A percentile compares a stretch with the other conserved stretches of the same genome.
Evolutionary conservation across 2,329 filamentous ascomycete species (phyloP).

Genomic region (Akanthomyces dipterigenus): DNA sequence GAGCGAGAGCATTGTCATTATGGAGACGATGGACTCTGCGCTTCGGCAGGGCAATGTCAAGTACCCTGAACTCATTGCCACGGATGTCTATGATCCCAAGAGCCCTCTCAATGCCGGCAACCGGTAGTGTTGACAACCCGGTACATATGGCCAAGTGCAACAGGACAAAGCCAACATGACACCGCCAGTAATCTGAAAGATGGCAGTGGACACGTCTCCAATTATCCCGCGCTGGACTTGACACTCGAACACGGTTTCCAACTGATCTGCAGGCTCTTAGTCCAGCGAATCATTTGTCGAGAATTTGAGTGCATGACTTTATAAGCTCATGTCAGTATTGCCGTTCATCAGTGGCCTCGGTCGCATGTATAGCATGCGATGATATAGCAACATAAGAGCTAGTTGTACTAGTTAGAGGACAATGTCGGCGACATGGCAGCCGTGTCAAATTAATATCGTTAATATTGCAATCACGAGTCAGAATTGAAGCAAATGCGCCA

Average conservation of each 20-base stretch:
- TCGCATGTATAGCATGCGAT: not conserved
- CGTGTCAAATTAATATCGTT: not conserved
- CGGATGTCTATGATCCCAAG: conserved; percentile 50
- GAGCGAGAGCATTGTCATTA: conserved; percentile 75
- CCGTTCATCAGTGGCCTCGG: not conserved
- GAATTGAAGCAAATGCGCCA: not conserved
- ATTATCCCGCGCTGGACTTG: too few relatives aligned
- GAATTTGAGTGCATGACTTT: not conserved
- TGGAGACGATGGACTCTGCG: conserved; percentile 62
- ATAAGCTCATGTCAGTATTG: not conserved
- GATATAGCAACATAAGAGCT: not conserved
- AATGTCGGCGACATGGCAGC: not conserved
- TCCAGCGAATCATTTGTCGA: not conserved
- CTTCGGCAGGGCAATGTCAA: conserved; percentile 45
- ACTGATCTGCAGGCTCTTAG: too few relatives aligned
- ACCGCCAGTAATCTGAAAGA: too few relatives aligned
- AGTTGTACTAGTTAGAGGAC: too few relatives aligned
- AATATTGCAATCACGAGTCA: not conserved
- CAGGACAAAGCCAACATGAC: too few relatives aligned
- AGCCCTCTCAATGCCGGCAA: conserved; percentile 56
- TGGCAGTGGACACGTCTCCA: too few relatives aligned
- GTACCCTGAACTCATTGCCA: conserved; percentile 51
- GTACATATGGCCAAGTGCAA: too few relatives aligned
- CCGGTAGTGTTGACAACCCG: conserved; percentile 15
- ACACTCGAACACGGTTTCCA: not conserved